Conservation (phyloP, 2,329 filamentous ascomycete species). For the Alternaria incomplexa region DNA sequence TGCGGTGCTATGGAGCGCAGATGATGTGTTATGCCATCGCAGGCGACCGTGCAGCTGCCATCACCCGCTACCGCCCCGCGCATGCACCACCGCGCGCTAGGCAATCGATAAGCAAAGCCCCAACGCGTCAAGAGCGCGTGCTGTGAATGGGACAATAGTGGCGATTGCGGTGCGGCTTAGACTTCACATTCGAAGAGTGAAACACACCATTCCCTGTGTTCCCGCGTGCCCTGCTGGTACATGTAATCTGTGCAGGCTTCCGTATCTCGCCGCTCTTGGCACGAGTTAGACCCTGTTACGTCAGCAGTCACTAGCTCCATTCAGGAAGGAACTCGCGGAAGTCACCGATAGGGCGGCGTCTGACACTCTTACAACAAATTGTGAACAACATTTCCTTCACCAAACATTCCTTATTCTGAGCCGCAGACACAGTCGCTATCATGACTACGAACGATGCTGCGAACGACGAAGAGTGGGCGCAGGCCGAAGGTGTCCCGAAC, state of each 20-base stretch:
- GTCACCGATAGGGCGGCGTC: slow-evolving; percentile 18
- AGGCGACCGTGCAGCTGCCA: slow-evolving; percentile 20
- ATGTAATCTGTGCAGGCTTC: not conserved
- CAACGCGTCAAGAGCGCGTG: slow-evolving; percentile 19
- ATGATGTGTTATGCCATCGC: slow-evolving; percentile 36
- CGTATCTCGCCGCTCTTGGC: slow-evolving; percentile 3
- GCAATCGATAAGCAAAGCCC: slow-evolving; percentile 28
- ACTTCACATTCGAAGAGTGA: not conserved
- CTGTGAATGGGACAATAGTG: not conserved
- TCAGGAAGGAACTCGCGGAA: slow-evolving; percentile 29
- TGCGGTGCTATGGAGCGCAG: slow-evolving; percentile 25
- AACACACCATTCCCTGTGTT: not conserved
- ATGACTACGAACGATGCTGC: slow-evolving; percentile 30
- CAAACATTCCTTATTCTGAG: not conserved
- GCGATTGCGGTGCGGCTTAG: not conserved
- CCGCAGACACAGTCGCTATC: not conserved
- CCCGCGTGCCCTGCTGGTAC: not conserved
- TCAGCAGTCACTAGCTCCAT: slow-evolving; percentile 26
- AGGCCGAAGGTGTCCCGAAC: slow-evolving; percentile 50
- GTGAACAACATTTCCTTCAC: not conserved
- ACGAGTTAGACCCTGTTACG: slow-evolving; percentile 15
- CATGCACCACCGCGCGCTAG: slow-evolving; percentile 18
- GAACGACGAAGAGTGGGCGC: slow-evolving; percentile 48
- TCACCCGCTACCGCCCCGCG: slow-evolving; percentile 18
- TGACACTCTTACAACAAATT: not conserved